A percentile compares a stretch with the other conserved stretches of the same genome.
phyloP scores from a whole-genome alignment of 257 asterid species.

The Datura wrightii region DNA sequence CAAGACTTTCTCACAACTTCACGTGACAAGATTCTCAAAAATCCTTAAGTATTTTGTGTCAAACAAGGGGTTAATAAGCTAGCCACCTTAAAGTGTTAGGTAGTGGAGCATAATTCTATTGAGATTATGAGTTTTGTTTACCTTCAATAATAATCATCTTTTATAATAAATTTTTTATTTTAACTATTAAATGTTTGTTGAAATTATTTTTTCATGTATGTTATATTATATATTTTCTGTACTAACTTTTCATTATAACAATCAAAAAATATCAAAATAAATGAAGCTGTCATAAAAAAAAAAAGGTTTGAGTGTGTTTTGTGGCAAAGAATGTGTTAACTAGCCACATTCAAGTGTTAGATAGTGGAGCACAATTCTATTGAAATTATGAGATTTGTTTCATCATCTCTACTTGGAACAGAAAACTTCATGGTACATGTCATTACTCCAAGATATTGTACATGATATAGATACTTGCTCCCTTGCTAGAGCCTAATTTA shows the following conservation, averaged over 20 bases:
- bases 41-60: background rate
- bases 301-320: no score
- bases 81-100: background rate
- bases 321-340: background rate
- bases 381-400: background rate
- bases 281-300: no score
- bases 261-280: no score
- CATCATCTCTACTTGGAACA: background rate
- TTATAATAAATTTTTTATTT: background rate
- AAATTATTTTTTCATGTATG: no score
- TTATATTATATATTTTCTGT: no score
- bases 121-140: background rate
- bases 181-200: background rate
- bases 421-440: background rate
- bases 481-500: background rate
- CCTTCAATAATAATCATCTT: background rate
- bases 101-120: constrained; percentile 13
- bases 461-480: background rate
- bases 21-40: constrained; percentile 27
- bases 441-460: background rate
- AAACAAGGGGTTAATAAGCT: background rate
- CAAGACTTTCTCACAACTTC: constrained; percentile 26
- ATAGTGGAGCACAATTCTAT: background rate
- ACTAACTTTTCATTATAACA: no score
- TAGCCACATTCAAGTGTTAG: background rate